Conservation (phyloP, 106 monocot genomes). For the Narthecium ossifragum region DNA sequence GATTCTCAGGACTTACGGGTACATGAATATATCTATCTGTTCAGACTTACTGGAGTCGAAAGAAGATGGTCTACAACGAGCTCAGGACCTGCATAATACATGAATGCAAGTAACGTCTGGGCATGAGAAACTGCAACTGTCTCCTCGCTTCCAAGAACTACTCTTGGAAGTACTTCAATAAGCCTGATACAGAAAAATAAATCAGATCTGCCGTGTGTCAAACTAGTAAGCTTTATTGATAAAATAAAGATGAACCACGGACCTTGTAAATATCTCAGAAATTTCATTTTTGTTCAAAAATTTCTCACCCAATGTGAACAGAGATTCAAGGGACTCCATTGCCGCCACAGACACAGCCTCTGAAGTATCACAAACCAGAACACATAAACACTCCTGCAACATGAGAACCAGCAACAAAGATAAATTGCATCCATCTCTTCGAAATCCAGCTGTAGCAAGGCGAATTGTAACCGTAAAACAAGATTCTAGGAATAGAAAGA, state of each 20-base stretch:
- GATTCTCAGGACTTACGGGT: too few relatives aligned
- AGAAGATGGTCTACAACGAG: slow-evolving; percentile 61
- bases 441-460: too few relatives aligned
- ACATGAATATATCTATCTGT: too few relatives aligned
- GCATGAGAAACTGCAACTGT: slow-evolving; percentile 67
- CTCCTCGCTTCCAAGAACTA: slow-evolving; percentile 78
- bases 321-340: slow-evolving; percentile 52
- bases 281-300: slow-evolving; percentile 55
- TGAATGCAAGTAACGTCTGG: slow-evolving; percentile 64
- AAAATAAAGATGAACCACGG: slow-evolving; percentile 8
- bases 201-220: neutral
- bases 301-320: slow-evolving; percentile 42
- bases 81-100: slow-evolving; percentile 84
- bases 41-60: slow-evolving; percentile 72
- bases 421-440: too few relatives aligned
- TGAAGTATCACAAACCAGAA: slow-evolving; percentile 84
- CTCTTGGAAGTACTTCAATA: slow-evolving; percentile 54
- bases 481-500: too few relatives aligned
- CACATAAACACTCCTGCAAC: slow-evolving; percentile 91
- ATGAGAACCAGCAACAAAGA: slow-evolving; percentile 9
- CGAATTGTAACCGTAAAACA: too few relatives aligned
- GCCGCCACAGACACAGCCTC: slow-evolving; percentile 58
- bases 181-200: slow-evolving; percentile 38
- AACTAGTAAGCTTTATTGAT: slow-evolving; percentile 2
- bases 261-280: slow-evolving; percentile 75